Conservation (phyloP, 306 rosid genomes). For the Gynostemma pentaphyllum region DNA sequence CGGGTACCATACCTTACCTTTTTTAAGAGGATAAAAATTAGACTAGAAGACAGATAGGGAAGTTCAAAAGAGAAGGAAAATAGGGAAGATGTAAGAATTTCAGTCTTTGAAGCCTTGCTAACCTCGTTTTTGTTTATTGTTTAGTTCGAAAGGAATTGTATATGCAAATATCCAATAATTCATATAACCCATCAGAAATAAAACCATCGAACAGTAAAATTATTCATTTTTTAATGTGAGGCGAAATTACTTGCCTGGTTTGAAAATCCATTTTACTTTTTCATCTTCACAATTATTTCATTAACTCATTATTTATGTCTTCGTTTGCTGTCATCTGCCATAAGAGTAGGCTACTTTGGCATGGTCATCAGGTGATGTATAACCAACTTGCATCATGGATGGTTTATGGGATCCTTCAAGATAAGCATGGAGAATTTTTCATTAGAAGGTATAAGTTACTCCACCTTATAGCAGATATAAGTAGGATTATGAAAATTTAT, state of each 20-base stretch:
- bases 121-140: neutral
- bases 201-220: neutral
- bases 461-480: conserved; percentile 5
- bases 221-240: neutral
- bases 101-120: neutral
- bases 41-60: neutral
- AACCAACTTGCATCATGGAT: conserved; percentile 96
- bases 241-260: neutral
- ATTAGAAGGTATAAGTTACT: conserved; percentile 45
- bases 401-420: conserved; percentile 93
- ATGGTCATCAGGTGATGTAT: conserved; percentile 90
- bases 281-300: neutral
- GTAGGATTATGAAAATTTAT: neutral
- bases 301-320: conserved; percentile 9
- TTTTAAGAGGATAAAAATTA: neutral
- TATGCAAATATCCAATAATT: neutral
- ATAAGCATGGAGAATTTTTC: conserved; percentile 82
- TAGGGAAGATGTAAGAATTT: neutral
- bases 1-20: neutral
- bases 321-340: conserved; percentile 21
- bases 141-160: neutral
- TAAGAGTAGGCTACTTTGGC: conserved; percentile 97
- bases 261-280: neutral
- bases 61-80: neutral
- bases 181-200: neutral